These are phyloP conservation scores for Raddia guianensis DNA, from an alignment of 176 grass and related monocot genomes.

Conservation along the genomic window DNA sequence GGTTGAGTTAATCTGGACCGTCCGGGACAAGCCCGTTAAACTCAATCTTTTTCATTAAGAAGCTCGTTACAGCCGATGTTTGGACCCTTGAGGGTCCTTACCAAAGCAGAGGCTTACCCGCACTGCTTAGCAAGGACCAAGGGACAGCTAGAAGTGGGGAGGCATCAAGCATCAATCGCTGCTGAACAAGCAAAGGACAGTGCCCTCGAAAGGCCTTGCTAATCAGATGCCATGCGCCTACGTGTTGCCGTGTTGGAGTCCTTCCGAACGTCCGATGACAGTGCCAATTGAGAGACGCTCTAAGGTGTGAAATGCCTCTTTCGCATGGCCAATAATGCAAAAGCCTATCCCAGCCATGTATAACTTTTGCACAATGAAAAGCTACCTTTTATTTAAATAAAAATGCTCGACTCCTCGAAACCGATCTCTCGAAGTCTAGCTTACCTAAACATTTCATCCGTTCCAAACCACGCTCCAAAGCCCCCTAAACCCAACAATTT, in stretches of 20 bases:
- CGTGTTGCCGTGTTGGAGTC: background rate
- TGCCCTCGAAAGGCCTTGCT: slow-evolving; percentile 14
- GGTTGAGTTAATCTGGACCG: no score
- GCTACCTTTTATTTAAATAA: no score
- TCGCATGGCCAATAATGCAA: slow-evolving; percentile 11
- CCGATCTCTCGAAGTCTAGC: no score
- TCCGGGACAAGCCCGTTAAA: no score
- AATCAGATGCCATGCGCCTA: background rate
- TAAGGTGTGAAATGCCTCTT: background rate
- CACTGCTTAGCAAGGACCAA: background rate
- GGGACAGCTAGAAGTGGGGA: background rate
- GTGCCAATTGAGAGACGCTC: background rate
- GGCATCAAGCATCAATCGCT: slow-evolving; percentile 31
- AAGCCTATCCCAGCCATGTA: background rate
- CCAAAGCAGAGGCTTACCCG: background rate
- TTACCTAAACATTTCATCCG: no score
- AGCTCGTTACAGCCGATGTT: background rate
- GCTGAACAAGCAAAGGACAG: slow-evolving; percentile 1
- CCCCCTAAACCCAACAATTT: no score
- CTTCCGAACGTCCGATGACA: background rate
- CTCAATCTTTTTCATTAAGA: background rate
- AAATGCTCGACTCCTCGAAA: no score
- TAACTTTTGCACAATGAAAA: no score
- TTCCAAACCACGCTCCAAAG: no score
- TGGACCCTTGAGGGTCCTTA: background rate